Conservation (phyloP, 768 basidiomycete species). For the Postia placenta region DNA sequence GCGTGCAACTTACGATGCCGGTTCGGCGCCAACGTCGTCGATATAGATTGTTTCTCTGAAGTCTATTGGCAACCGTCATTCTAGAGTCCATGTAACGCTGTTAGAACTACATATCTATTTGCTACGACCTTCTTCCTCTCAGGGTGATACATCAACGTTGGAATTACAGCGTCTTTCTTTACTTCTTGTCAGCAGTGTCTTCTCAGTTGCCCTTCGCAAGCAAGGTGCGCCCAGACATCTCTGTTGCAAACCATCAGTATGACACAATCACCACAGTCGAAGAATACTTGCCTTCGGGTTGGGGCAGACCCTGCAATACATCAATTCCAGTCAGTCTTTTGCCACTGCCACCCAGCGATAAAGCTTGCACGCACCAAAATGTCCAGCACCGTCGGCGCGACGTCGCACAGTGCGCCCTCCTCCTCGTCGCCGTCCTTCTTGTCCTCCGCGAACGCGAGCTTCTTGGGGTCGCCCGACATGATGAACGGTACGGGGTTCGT, state of each 20-base stretch:
- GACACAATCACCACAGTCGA: background rate
- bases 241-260: constrained; percentile 12
- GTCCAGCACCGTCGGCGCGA: constrained; percentile 83
- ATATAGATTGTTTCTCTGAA: too few relatives aligned
- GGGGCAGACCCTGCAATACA: constrained; percentile 43
- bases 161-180: background rate
- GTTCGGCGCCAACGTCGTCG: too few relatives aligned
- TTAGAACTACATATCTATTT: too few relatives aligned
- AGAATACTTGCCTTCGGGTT: constrained; percentile 55
- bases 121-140: background rate
- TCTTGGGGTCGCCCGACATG: constrained; percentile 60
- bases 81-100: too few relatives aligned
- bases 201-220: constrained; percentile 18
- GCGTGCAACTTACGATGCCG: too few relatives aligned
- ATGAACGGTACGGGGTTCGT: constrained; percentile 91
- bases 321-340: background rate
- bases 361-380: constrained; percentile 43
- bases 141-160: background rate
- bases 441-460: constrained; percentile 47
- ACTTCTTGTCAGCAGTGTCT: background rate
- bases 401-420: constrained; percentile 78
- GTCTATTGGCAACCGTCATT: too few relatives aligned
- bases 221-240: constrained; percentile 26
- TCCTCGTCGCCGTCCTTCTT: constrained; percentile 49
- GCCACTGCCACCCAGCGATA: background rate